These are phyloP conservation scores for Lasiodiplodia gonubiensis DNA, from an alignment of 2,329 filamentous ascomycete genomes.

Conservation along the genomic window DNA sequence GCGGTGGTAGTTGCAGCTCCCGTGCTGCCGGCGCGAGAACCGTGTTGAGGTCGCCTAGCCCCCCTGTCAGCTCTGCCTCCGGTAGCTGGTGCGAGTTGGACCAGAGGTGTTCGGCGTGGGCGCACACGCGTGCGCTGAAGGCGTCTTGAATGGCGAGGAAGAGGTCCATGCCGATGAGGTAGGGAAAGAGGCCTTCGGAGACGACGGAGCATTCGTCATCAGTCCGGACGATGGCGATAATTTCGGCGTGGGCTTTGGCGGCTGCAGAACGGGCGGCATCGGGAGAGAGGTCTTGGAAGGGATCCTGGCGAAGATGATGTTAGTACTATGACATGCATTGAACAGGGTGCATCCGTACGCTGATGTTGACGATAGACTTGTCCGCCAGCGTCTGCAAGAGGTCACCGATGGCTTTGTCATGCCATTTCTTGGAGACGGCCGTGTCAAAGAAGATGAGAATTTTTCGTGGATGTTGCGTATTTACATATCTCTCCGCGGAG, in stretches of 20 bases:
- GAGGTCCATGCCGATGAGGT: constrained; percentile 16
- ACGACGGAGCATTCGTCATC: not conserved
- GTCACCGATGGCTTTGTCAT: not conserved
- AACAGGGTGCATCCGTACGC: constrained; percentile 2
- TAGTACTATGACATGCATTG: not conserved
- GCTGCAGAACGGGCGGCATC: constrained; percentile 15
- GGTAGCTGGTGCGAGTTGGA: not conserved
- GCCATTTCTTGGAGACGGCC: constrained; percentile 20
- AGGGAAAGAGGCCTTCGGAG: constrained; percentile 23
- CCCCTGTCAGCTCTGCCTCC: not conserved
- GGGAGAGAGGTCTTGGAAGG: constrained; percentile 24
- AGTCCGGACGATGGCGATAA: constrained; percentile 9
- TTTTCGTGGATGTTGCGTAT: not conserved
- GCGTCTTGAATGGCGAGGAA: constrained; percentile 9
- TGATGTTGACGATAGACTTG: constrained; percentile 15
- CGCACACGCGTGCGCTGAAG: not conserved
- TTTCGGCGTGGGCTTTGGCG: constrained; percentile 1
- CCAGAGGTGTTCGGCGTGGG: constrained; percentile 11
- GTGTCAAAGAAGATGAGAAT: constrained; percentile 27
- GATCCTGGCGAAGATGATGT: constrained; percentile 9
- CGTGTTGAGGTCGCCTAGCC: constrained; percentile 3
- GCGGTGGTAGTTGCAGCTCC: not conserved
- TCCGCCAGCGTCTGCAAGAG: constrained; percentile 1
- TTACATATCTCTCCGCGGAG: constrained; percentile 8
- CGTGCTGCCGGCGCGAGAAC: not conserved